Evolutionary conservation across 2,329 filamentous ascomycete genomes (phyloP), one percentile per base, ranked within the genome.

Genomic region (Claviceps monticola): DNA sequence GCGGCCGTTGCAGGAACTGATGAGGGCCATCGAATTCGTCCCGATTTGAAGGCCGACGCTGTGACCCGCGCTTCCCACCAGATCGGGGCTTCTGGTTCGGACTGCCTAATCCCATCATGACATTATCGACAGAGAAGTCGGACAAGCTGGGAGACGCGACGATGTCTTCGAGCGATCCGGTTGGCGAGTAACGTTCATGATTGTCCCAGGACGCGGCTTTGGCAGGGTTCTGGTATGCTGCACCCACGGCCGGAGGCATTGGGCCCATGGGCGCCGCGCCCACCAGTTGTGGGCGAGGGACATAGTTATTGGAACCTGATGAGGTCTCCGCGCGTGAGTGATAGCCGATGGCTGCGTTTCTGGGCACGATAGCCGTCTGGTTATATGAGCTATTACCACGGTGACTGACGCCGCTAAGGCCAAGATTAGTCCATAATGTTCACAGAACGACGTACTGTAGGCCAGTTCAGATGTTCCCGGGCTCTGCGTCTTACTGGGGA

Each of bases 11-110:
- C 57, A 94, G 73, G 58, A 89, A 83, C 65, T 94, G 88, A 59
- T 89, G 85, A 8, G 88, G 87, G 2, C 88, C 88, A 68, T 93
- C 88, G 68, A 94, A 94, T 68, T 93, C 88, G 72, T 94, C 88
- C 55, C 88, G 78, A 70, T 90, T 90, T 43, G 84, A 87, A 26
- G 86, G 81, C 34, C 84, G 78, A 59, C 85, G 76, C 62, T 86
- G 83, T 16, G 76, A 70, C 42, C 74, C 71, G 49, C 68, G 66
- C 60, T 78, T 78, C 49, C 70, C 68, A 48, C 66, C 67, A 43
- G 65, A 62, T 59, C 75, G 78, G 53, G 67, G 65, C 58, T 74
- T 75, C 41, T 55, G 58, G 56, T 66, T 68, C 3, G 68, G 64
- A 37, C 68, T 65, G 38, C 67, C 61, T 51, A 66, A 59, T 44